These are phyloP conservation scores for Telfairia occidentalis DNA, from an alignment of 331 rosid species.

Conservation along the genomic window DNA sequence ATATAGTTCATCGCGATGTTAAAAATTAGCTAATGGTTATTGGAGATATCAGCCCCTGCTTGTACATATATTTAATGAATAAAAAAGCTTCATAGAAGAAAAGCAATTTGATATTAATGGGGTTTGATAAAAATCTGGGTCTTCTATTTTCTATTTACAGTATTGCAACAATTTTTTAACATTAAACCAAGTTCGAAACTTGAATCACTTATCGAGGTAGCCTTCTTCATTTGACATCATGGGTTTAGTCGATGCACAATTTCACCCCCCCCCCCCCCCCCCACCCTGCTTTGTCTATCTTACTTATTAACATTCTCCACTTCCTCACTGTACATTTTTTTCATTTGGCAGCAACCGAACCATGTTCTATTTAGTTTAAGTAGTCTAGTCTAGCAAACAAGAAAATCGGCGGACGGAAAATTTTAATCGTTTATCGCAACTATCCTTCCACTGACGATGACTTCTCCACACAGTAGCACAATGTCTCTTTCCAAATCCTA, in stretches of 20 bases:
- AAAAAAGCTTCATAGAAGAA: background rate
- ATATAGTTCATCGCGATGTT: background rate
- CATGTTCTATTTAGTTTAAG: background rate
- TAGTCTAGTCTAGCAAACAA: background rate
- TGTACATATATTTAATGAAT: background rate
- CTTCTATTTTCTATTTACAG: background rate
- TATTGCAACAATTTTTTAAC: background rate
- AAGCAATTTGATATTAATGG: background rate
- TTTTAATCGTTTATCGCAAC: background rate
- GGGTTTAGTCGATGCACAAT: background rate
- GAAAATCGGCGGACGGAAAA: background rate
- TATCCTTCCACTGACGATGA: background rate
- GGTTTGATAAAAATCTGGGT: background rate
- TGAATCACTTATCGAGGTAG: background rate
- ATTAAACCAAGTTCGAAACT: background rate
- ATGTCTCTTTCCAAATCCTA: background rate
- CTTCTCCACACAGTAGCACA: background rate
- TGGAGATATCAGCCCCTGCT: background rate
- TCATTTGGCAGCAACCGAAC: background rate
- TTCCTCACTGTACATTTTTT: background rate
- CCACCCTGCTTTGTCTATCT: background rate
- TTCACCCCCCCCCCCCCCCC: background rate
- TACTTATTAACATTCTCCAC: background rate
- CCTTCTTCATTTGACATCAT: conserved; percentile 3
- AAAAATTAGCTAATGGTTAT: background rate